These are phyloP conservation scores for Neofusicoccum cordaticola DNA, from an alignment of 2,329 filamentous ascomycete genomes.

Conservation along the genomic window DNA sequence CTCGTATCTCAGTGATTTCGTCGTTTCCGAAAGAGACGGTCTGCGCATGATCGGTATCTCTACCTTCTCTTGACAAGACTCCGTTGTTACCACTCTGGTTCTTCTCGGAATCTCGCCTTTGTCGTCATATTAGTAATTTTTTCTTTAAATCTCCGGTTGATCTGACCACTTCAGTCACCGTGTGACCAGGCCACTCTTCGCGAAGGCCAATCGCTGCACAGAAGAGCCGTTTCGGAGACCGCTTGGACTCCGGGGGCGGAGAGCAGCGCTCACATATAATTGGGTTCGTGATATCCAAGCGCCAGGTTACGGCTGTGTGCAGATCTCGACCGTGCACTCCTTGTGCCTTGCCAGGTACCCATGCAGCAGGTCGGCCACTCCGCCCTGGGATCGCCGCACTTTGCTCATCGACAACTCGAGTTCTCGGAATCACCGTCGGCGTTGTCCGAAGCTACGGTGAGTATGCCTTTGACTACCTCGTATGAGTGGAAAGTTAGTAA, in stretches of 20 bases:
- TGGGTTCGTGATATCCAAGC: neutral
- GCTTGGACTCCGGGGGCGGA: neutral
- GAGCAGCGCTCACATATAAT: neutral
- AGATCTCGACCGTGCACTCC: constrained; percentile 8
- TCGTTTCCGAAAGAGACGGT: neutral
- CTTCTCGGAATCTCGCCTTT: neutral
- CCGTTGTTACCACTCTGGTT: too few species aligned
- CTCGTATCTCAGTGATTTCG: too few species aligned
- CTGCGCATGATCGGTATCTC: neutral
- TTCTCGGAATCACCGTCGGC: neutral
- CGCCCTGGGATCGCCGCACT: neutral
- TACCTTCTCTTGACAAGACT: neutral
- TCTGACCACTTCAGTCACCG: neutral
- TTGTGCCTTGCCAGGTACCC: neutral
- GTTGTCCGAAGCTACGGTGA: neutral
- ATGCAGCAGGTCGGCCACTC: constrained; percentile 6
- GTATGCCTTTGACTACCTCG: neutral
- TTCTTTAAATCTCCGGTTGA: neutral
- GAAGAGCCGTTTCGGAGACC: neutral
- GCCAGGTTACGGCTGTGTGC: neutral
- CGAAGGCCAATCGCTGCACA: neutral
- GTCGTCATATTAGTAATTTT: neutral
- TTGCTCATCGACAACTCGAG: neutral
- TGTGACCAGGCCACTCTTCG: neutral
- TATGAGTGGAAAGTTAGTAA: neutral